Base-by-base conservation (phyloP, 2,329 filamentous ascomycete species). In the Aureobasidium namibiae region DNA sequence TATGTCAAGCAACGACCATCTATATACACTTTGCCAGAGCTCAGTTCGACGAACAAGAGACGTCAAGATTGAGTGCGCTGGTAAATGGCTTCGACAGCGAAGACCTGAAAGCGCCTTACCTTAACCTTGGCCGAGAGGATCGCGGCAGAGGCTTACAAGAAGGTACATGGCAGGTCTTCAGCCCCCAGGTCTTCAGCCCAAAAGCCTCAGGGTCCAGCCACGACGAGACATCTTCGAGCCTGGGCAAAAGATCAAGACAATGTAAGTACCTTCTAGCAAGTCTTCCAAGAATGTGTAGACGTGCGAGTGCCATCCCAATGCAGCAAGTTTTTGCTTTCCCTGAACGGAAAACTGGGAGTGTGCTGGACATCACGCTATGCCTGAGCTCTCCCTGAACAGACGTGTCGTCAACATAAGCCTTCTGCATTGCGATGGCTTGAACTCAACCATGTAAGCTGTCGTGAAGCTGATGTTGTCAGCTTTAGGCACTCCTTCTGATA, bases 161-260 rank as follows among this genome's bases (percentile, higher is more conserved):
- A 53, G 50, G 50, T 18, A 46, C 53, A 56, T 56, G 42, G 53
- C 29, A 41, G 31, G 53, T 56, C n/a, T 56, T 56, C 13, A 34
- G 38, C 36, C 52, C 26, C 31, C n/a, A n/a, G n/a, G n/a, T n/a
- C n/a, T n/a, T n/a, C n/a, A n/a, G n/a, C n/a, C n/a, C n/a, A n/a
- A 33, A 44, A 44, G 36, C 24, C 23, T 16, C 52, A 34, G 34
- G 9, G 24, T 42, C 38, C 29, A 44, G 38, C 52, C 48, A 52
- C 33, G 9, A 3, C 14, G 21, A 18, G 21, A 14, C 33, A 42
- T 23, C 50, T 7, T 36, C 36, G 16, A n/a, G 23, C 14, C 24
- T 42, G 14, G 50, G 50, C 38, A 53, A 53, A 16, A 53, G 50
- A 42, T 11, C 21, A 41, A 41, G 50, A 53, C 24, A 18, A 53